phyloP scores from a whole-genome alignment of 1,139 yeast species.

The Lodderomyces pseudojiufengensis region DNA sequence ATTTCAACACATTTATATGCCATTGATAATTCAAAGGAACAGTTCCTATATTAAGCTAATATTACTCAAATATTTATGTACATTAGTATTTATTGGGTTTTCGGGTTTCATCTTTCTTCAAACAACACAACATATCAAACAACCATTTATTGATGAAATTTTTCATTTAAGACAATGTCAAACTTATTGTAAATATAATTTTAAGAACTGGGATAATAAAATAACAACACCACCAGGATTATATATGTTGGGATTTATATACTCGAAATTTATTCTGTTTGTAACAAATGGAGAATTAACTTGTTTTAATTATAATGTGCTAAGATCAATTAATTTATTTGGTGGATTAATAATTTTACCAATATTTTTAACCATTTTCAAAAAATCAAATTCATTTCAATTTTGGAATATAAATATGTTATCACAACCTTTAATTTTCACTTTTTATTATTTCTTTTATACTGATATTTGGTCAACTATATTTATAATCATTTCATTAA shows the following conservation, averaged over 20 bases:
- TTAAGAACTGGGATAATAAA: conserved; percentile 74
- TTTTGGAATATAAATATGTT: conserved; percentile 49
- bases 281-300: conserved; percentile 14
- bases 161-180: conserved; percentile 83
- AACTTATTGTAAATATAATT: conserved; percentile 59
- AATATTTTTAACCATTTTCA: conserved; percentile 22
- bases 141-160: conserved; percentile 67
- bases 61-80: conserved; percentile 6
- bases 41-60: conserved; percentile 2
- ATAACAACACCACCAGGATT: conserved; percentile 98
- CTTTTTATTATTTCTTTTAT: conserved; percentile 76
- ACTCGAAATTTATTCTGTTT: conserved; percentile 29
- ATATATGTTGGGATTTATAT: conserved; percentile 59
- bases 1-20: conserved; percentile 8
- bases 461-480: conserved; percentile 93
- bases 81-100: conserved; percentile 14
- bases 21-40: conserved; percentile 11
- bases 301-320: conserved; percentile 36
- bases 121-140: conserved; percentile 25
- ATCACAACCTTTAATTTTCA: conserved; percentile 65
- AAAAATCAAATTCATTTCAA: conserved; percentile 25
- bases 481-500: conserved; percentile 45
- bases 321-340: conserved; percentile 57
- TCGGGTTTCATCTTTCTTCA: conserved; percentile 16
- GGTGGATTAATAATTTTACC: conserved; percentile 64